These are phyloP conservation scores for Diaporthe vexans DNA, from an alignment of 2,329 filamentous ascomycete species.

Conservation along the genomic window DNA sequence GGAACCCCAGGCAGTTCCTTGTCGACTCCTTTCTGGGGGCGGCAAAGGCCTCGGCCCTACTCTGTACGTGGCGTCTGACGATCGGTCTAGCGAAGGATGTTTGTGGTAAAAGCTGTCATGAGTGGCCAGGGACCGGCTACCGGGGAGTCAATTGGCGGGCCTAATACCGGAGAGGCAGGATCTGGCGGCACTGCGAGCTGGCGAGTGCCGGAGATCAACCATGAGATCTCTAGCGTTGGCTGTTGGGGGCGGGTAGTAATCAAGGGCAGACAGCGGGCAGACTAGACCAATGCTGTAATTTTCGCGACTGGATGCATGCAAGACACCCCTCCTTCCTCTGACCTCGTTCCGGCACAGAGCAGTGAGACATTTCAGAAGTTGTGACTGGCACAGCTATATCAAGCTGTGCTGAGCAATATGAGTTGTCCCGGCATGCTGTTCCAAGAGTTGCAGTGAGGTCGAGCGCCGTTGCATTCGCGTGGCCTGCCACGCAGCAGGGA, in stretches of 20 bases:
- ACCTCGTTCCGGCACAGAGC: background rate
- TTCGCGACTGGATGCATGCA: background rate
- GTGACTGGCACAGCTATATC: background rate
- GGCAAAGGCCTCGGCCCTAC: constrained; percentile 21
- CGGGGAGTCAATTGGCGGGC: background rate
- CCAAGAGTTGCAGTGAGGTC: constrained; percentile 22
- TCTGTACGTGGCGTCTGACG: constrained; percentile 6
- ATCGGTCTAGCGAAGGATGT: constrained; percentile 19
- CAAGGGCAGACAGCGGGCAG: background rate
- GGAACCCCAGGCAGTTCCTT: constrained; percentile 12
- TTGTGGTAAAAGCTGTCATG: background rate
- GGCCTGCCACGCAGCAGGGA: constrained; percentile 9
- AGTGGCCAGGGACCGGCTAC: constrained; percentile 9
- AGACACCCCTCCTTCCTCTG: background rate
- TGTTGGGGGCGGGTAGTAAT: background rate
- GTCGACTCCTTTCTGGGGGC: constrained; percentile 6
- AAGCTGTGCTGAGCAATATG: background rate
- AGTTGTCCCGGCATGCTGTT: constrained; percentile 11
- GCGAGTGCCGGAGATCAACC: constrained; percentile 23
- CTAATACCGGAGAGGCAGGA: background rate
- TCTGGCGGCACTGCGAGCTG: background rate
- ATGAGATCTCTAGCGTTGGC: background rate
- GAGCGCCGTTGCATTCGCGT: constrained; percentile 26
- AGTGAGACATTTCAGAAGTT: too few species aligned
- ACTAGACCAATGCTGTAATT: constrained; percentile 5